These are phyloP conservation scores for Verticillium alfalfae DNA, from an alignment of 2,329 filamentous ascomycete genomes.

Conservation along the genomic window DNA sequence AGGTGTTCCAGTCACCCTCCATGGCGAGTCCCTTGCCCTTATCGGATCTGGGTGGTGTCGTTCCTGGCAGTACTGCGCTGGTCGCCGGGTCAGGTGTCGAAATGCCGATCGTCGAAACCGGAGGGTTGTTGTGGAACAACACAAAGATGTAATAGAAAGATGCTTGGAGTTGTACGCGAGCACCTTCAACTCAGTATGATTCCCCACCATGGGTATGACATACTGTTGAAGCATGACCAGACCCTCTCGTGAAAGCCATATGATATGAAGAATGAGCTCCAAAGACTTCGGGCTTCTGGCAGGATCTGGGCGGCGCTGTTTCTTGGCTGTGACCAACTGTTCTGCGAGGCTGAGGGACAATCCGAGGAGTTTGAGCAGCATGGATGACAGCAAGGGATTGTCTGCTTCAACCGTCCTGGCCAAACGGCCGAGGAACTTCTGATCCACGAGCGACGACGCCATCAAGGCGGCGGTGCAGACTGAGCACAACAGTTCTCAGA, in stretches of 20 bases:
- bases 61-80: conserved; percentile 16
- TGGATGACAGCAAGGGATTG: conserved; percentile 73
- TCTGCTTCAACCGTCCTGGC: conserved; percentile 73
- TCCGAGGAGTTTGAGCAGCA: conserved; percentile 86
- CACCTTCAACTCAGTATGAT: conserved; percentile 78
- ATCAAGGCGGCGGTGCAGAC: conserved; percentile 43
- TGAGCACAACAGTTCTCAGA: not conserved
- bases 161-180: conserved; percentile 81
- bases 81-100: conserved; percentile 40
- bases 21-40: conserved; percentile 46
- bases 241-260: conserved; percentile 93
- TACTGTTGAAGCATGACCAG: conserved; percentile 82
- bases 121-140: conserved; percentile 87
- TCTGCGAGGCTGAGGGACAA: conserved; percentile 83
- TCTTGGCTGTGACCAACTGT: conserved; percentile 77
- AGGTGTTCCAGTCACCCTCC: conserved; percentile 35
- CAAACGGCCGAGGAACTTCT: conserved; percentile 90
- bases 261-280: conserved; percentile 79
- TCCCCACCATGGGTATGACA: conserved; percentile 77
- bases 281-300: conserved; percentile 74
- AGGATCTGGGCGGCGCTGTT: conserved; percentile 74
- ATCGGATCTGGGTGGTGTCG: conserved; percentile 27
- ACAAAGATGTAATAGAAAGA: conserved; percentile 97
- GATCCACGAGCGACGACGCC: conserved; percentile 95
- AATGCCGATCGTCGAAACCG: conserved; percentile 58